Evolutionary conservation across 2,329 filamentous ascomycete species (phyloP).

Genomic region (Dendryphion nanum): DNA sequence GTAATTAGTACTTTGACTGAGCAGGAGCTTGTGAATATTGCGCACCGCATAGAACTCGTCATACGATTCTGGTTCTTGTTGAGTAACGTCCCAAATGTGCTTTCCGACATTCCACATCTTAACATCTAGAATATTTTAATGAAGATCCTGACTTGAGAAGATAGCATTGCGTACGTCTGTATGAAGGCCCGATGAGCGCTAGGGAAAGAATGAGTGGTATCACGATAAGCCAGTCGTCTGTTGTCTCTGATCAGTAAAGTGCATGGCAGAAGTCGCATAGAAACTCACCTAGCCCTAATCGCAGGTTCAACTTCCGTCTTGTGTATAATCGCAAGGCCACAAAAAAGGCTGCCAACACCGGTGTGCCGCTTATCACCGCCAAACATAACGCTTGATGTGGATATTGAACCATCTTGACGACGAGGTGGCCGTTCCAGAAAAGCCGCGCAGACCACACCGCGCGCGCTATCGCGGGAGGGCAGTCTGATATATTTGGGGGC

Average conservation of each 20-base stretch:
- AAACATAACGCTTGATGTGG: constrained; percentile 39
- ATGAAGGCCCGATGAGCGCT: constrained; percentile 37
- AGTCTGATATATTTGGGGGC: constrained; percentile 25
- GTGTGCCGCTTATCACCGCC: constrained; percentile 36
- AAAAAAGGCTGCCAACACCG: constrained; percentile 32
- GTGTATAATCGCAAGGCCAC: constrained; percentile 38
- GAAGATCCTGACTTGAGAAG: neutral
- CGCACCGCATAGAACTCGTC: constrained; percentile 36
- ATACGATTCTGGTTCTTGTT: constrained; percentile 37
- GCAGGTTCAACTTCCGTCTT: constrained; percentile 35
- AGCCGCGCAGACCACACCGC: constrained; percentile 29
- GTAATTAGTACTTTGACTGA: constrained; percentile 6
- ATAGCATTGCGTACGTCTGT: constrained; percentile 25
- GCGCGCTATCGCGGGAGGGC: constrained; percentile 24
- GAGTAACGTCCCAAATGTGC: constrained; percentile 37
- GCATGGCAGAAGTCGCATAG: constrained; percentile 4
- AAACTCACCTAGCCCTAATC: constrained; percentile 35
- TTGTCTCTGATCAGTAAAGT: constrained; percentile 14
- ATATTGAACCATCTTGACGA: constrained; percentile 37
- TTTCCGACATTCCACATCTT: constrained; percentile 40
- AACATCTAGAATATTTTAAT: constrained; percentile 21
- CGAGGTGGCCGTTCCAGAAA: constrained; percentile 18
- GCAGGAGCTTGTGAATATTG: neutral
- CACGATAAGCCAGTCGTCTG: constrained; percentile 42
- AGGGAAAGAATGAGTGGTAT: constrained; percentile 35